These are phyloP conservation scores for Epicoccum nigrum DNA, from an alignment of 2,329 filamentous ascomycete genomes.

Conservation along the genomic window DNA sequence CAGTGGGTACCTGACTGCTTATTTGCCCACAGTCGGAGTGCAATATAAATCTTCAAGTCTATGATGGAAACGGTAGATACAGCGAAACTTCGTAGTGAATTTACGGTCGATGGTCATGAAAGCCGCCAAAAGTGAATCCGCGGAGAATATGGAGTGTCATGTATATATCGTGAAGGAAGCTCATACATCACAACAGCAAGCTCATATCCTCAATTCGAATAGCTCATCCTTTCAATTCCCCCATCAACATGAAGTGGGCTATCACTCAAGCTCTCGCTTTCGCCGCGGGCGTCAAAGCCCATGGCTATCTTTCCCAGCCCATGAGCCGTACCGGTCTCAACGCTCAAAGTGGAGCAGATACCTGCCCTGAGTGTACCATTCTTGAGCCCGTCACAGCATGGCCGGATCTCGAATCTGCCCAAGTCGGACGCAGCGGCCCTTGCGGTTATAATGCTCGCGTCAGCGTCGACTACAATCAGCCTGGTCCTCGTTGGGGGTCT, in stretches of 20 bases:
- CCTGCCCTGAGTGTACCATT: constrained; percentile 45
- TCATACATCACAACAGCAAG: background rate
- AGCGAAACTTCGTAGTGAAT: background rate
- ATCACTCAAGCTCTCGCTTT: constrained; percentile 26
- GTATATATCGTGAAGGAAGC: constrained; percentile 6
- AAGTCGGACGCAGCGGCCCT: constrained; percentile 40
- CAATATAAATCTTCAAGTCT: constrained; percentile 6
- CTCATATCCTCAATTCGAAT: background rate
- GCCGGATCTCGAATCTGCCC: constrained; percentile 37
- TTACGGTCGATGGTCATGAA: background rate
- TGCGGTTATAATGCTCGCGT: constrained; percentile 47
- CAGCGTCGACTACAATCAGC: constrained; percentile 44
- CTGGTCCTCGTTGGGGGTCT: constrained; percentile 38
- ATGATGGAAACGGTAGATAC: constrained; percentile 12
- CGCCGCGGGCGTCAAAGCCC: constrained; percentile 29
- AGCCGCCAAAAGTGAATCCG: background rate
- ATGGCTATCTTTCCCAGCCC: constrained; percentile 41
- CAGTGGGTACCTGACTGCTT: constrained; percentile 3
- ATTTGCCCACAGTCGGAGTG: constrained; percentile 13
- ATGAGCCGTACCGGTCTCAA: constrained; percentile 45
- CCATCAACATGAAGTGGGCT: constrained; percentile 27
- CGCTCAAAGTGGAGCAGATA: constrained; percentile 40
- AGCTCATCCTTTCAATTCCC: background rate
- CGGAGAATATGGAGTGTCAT: background rate
- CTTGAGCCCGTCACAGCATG: constrained; percentile 43